These are phyloP conservation scores for Erythrophleum fordii DNA, from an alignment of 306 rosid species.

Conservation along the genomic window DNA sequence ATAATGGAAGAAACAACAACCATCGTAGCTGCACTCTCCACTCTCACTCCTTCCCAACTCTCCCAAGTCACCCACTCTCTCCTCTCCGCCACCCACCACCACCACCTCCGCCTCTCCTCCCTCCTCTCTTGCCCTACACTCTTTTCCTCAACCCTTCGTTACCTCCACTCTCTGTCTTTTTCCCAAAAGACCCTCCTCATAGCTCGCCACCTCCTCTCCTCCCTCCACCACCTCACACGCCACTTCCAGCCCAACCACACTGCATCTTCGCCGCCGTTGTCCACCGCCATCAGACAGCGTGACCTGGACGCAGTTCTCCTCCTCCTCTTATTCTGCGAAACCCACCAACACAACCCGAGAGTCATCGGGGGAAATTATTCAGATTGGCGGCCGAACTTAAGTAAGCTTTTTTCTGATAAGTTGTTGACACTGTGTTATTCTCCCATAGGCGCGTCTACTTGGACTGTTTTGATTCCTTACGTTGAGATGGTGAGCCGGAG, in stretches of 20 bases:
- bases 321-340: conserved; percentile 82
- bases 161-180: conserved; percentile 75
- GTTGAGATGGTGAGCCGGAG: conserved; percentile 66
- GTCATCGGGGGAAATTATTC: conserved; percentile 48
- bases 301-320: conserved; percentile 72
- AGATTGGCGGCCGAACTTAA: conserved; percentile 60
- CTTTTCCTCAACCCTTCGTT: conserved; percentile 69
- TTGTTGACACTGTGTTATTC: conserved; percentile 46
- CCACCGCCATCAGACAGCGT: conserved; percentile 43
- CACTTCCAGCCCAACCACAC: conserved; percentile 37
- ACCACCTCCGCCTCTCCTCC: conserved; percentile 64
- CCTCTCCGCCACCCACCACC: conserved; percentile 57
- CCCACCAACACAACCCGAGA: conserved; percentile 62
- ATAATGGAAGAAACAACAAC: conserved; percentile 64
- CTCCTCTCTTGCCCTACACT: conserved; percentile 75
- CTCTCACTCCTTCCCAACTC: conserved; percentile 70
- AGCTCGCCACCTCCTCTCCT: conserved; percentile 75
- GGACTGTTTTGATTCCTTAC: conserved; percentile 57
- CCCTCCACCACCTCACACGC: conserved; percentile 66
- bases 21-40: conserved; percentile 72
- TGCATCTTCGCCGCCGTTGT: conserved; percentile 22
- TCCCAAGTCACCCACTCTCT: conserved; percentile 66
- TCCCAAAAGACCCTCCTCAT: conserved; percentile 69
- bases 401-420: conserved; percentile 31
- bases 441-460: conserved; percentile 47